Conservation (phyloP, 495 filamentous ascomycete species). For the Talaromyces nanjingensis region DNA sequence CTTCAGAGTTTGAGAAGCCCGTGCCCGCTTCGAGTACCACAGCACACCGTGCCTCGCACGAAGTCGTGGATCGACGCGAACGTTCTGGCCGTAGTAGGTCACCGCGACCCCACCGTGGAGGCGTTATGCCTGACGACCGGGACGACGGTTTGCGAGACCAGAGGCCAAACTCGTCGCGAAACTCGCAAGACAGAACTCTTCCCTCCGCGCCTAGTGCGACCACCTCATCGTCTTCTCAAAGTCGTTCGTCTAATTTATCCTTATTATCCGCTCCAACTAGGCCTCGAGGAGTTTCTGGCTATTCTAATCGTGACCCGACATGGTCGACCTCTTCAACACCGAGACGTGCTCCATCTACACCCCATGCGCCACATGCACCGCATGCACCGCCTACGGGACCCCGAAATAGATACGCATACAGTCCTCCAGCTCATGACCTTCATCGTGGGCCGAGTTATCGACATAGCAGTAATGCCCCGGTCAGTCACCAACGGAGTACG, state of each 20-base stretch:
- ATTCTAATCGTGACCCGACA: conserved; percentile 19
- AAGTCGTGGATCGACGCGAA: neutral
- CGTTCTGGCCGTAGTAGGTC: neutral
- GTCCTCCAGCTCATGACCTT: conserved; percentile 18
- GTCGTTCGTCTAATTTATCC: conserved; percentile 41
- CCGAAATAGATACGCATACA: conserved; percentile 29
- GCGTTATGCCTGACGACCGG: neutral
- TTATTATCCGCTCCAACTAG: conserved; percentile 54
- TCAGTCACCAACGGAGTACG: conserved; percentile 43
- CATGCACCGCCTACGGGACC: conserved; percentile 36
- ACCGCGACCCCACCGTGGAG: neutral
- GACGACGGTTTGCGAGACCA: neutral
- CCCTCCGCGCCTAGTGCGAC: conserved; percentile 27
- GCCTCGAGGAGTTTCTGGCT: conserved; percentile 42
- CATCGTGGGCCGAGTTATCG: conserved; percentile 37
- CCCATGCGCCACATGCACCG: conserved; percentile 4
- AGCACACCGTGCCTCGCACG: neutral
- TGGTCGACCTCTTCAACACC: conserved; percentile 28
- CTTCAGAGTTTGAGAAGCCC: neutral
- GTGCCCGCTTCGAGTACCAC: neutral
- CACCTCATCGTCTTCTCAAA: conserved; percentile 41
- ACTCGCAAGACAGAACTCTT: conserved; percentile 26
- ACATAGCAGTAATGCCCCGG: conserved; percentile 40
- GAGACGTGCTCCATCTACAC: conserved; percentile 31
- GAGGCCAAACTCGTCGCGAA: neutral